Percentiles rank a stretch among this genome's conserved stretches.
Conservation (phyloP, 345 rosid genomes). For the Camelina neglecta region DNA sequence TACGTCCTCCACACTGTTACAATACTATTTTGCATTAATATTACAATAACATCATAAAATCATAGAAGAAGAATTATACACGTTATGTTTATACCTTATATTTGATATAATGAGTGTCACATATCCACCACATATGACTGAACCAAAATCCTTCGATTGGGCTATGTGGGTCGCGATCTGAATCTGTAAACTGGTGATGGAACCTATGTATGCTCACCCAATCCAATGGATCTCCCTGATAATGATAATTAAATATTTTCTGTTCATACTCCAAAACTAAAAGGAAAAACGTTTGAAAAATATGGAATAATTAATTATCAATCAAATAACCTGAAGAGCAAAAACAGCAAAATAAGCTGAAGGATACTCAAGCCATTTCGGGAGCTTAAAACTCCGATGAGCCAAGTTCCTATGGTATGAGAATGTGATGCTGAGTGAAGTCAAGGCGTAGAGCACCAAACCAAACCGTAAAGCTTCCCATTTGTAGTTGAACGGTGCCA, state of each 20-base stretch:
- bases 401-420: constrained; percentile 73
- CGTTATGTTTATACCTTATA: constrained; percentile 52
- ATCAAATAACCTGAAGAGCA: constrained; percentile 66
- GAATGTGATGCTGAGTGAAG: constrained; percentile 66
- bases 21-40: background rate
- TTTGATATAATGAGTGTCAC: constrained; percentile 53
- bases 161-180: constrained; percentile 88
- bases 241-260: background rate
- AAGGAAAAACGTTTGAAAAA: background rate
- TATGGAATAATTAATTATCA: background rate
- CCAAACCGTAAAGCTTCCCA: constrained; percentile 76
- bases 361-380: constrained; percentile 80
- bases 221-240: constrained; percentile 64
- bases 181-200: constrained; percentile 82
- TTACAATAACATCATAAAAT: background rate
- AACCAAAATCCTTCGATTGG: constrained; percentile 88
- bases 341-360: constrained; percentile 75
- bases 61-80: background rate
- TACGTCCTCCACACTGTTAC: constrained; percentile 50
- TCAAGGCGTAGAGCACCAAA: constrained; percentile 49
- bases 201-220: constrained; percentile 95
- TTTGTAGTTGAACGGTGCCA: constrained; percentile 70
- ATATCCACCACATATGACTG: constrained; percentile 80
- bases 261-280: background rate
- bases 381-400: constrained; percentile 79